These are phyloP conservation scores for Circinella umbellata DNA, from an alignment of 371 early-diverging fungal species.

Conservation along the genomic window DNA sequence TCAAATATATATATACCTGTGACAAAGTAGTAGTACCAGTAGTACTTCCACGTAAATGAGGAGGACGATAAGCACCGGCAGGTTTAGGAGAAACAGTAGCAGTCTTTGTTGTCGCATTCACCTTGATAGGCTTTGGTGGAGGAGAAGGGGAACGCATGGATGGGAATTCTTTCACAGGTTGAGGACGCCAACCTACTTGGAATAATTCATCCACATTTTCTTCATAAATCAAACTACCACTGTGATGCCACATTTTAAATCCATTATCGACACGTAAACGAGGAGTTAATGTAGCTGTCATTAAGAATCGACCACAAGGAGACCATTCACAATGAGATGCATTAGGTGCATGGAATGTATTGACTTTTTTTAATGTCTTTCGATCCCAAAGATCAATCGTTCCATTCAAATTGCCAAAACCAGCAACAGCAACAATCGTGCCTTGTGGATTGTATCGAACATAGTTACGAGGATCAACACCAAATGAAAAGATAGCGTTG, in stretches of 20 bases:
- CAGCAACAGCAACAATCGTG: slow-evolving; percentile 82
- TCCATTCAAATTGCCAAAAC: slow-evolving; percentile 96
- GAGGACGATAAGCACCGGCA: slow-evolving; percentile 80
- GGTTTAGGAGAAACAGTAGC: slow-evolving; percentile 47
- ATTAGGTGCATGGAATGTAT: slow-evolving; percentile 81
- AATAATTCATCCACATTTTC: slow-evolving; percentile 84
- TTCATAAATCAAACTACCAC: slow-evolving; percentile 84
- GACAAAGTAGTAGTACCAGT: slow-evolving; percentile 54
- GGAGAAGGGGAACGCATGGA: slow-evolving; percentile 72
- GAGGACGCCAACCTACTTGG: slow-evolving; percentile 82
- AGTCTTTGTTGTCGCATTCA: slow-evolving; percentile 21
- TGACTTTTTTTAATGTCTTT: slow-evolving; percentile 78
- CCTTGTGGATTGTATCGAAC: slow-evolving; percentile 92
- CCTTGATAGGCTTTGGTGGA: slow-evolving; percentile 56
- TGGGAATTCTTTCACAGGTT: slow-evolving; percentile 67
- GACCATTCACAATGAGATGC: slow-evolving; percentile 89
- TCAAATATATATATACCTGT: slow-evolving; percentile 23
- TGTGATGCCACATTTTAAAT: slow-evolving; percentile 93
- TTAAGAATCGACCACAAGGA: slow-evolving; percentile 89
- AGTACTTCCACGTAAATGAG: slow-evolving; percentile 68
- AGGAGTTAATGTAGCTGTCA: slow-evolving; percentile 92
- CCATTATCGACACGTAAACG: slow-evolving; percentile 98
- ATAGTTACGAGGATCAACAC: slow-evolving; percentile 85
- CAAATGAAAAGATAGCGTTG: slow-evolving; percentile 83
- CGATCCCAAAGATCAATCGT: slow-evolving; percentile 94